Evolutionary conservation across 805 yeast genomes (phyloP).

Genomic region (Metschnikowia vanudenii): DNA sequence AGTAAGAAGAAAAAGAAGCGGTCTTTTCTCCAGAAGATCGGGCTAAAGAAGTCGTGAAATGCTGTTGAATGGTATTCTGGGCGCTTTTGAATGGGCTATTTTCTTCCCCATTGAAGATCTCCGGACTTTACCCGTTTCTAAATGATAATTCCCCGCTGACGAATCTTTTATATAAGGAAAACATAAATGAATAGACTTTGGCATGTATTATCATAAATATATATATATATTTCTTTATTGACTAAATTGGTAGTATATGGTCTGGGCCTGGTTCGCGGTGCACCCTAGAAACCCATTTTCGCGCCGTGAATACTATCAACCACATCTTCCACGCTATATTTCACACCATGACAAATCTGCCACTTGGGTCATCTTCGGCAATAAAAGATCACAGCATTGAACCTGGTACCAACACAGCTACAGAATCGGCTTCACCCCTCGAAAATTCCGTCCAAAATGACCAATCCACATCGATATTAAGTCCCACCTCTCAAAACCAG

Average conservation of each 20-base stretch:
- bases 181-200: too few species aligned
- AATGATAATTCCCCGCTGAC: too few species aligned
- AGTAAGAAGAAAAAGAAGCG: constrained; percentile 16
- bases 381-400: background rate
- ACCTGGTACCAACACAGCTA: background rate
- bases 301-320: background rate
- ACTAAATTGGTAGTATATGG: too few species aligned
- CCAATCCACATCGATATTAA: background rate
- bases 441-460: background rate
- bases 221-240: too few species aligned
- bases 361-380: background rate
- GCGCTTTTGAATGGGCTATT: too few species aligned
- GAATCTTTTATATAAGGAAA: too few species aligned
- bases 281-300: background rate
- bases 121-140: too few species aligned
- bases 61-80: too few species aligned
- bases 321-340: background rate
- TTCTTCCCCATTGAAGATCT: too few species aligned
- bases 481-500: background rate
- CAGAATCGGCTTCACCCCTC: background rate
- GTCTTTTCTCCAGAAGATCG: constrained; percentile 26
- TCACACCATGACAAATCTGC: background rate
- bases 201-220: too few species aligned
- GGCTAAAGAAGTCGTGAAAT: constrained; percentile 18
- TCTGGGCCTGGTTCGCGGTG: background rate